Evolutionary conservation across 1,139 yeast genomes (phyloP).

Genomic region (Pichia sorboxylosa): DNA sequence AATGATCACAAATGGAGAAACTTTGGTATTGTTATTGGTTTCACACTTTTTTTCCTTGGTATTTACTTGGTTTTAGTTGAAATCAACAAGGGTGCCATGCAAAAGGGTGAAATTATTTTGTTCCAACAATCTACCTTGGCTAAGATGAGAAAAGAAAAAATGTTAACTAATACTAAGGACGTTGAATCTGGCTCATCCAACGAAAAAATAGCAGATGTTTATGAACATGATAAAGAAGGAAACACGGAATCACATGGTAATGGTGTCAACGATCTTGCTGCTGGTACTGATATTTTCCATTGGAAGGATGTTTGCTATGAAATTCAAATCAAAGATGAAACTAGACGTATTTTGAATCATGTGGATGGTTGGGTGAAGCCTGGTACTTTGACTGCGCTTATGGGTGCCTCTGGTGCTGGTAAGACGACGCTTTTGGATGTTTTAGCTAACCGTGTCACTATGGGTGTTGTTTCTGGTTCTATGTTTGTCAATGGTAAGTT

Average conservation of each 20-base stretch:
- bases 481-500: constrained; percentile 40
- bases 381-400: constrained; percentile 45
- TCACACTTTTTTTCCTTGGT: constrained; percentile 30
- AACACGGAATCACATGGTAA: constrained; percentile 8
- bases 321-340: constrained; percentile 31
- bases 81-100: constrained; percentile 19
- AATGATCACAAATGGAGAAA: constrained; percentile 38
- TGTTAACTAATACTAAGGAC: constrained; percentile 3
- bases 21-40: constrained; percentile 36
- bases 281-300: constrained; percentile 26
- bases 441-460: constrained; percentile 39
- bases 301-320: constrained; percentile 32
- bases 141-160: constrained; percentile 11
- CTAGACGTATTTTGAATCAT: constrained; percentile 24
- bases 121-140: constrained; percentile 8
- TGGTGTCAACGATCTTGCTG: constrained; percentile 15
- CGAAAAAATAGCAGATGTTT: no score
- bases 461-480: constrained; percentile 41
- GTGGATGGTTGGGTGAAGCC: constrained; percentile 46
- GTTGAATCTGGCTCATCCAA: no score
- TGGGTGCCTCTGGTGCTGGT: constrained; percentile 69
- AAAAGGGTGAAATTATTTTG: constrained; percentile 9
- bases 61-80: constrained; percentile 27
- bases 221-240: constrained; percentile 9
- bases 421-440: constrained; percentile 51